A percentile compares a stretch with the other conserved stretches of the same genome.
Conservation (phyloP, 805 yeast genomes). For the Saccharomycopsis sp. region DNA sequence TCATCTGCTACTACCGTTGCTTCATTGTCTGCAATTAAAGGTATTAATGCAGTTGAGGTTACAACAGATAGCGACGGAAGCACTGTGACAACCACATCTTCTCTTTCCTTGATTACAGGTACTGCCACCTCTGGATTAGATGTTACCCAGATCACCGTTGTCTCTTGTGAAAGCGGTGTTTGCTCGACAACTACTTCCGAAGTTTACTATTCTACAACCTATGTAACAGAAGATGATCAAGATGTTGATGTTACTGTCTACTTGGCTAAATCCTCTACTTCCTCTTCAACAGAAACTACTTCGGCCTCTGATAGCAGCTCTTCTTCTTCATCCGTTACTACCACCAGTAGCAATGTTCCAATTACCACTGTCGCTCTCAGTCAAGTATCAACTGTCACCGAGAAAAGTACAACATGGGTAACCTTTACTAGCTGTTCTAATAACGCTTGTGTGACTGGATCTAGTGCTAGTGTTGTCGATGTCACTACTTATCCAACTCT, state of each 20-base stretch:
- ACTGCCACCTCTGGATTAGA: constrained; percentile 1
- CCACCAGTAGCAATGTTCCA: not conserved
- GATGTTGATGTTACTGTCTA: constrained; percentile 20
- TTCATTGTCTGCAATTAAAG: constrained; percentile 2
- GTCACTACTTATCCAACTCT: constrained; percentile 18
- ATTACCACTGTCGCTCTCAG: constrained; percentile 6
- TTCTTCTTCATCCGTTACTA: not conserved
- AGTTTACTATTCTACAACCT: constrained; percentile 17
- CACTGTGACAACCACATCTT: not conserved
- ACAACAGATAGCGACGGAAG: not conserved
- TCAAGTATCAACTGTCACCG: constrained; percentile 9
- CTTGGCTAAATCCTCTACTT: not conserved
- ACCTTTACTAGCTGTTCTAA: constrained; percentile 11
- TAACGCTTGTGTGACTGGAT: constrained; percentile 17
- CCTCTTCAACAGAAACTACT: not conserved
- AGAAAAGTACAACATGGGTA: constrained; percentile 9
- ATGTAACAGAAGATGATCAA: constrained; percentile 13
- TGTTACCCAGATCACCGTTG: constrained; percentile 16
- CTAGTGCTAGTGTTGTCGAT: constrained; percentile 11
- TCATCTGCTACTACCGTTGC: constrained; percentile 3
- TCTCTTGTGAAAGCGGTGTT: constrained; percentile 14
- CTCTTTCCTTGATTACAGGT: not conserved
- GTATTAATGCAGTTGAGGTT: constrained; percentile 7
- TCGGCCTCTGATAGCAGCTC: not conserved
- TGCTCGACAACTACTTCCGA: constrained; percentile 20